Base-by-base conservation (phyloP, 1,284 basidiomycete genomes). In the Wolfiporia cocos region DNA sequence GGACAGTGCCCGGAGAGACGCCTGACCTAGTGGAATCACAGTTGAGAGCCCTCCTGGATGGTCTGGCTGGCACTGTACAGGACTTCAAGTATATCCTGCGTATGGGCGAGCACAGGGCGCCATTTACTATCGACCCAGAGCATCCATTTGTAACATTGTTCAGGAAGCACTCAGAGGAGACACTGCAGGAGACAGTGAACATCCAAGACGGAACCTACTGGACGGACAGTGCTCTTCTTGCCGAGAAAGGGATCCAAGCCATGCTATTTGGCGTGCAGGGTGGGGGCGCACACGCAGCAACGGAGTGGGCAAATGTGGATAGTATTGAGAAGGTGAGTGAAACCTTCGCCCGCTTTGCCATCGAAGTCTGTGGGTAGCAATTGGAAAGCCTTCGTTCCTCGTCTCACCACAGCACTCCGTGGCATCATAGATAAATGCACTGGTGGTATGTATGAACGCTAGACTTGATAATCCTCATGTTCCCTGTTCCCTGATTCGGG, bases 1-100 rank as follows among this genome's bases (percentile, higher is more conserved):
- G 44, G 15, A 46, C 44, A 15, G 44, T 46, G 6, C 44, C 44
- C 11, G 44, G 44, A 19, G 44, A 46, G 36, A 46, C 44, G 4
- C 34, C 44, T 10, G 30, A 22, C 22, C 15, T 38, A n/a, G 39
- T 46, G 2, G 39, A 46, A 21, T 14, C 3, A 15, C 39, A 46
- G 24, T 23, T 46, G 4, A 34, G 36, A 10, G 35, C 15, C 12
- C 11, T 46, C 18, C 44, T 46, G 2, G 44, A 46, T 24, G 21
- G 18, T 2, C 32, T 46, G 3, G 29, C 22, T 3, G 15, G 19
- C 9, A 10, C 17, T 5, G 39, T 42, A n/a, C 39, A 34, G 3
- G 44, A 46, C 20, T 46, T 46, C 36, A 20, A 21, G 17, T 46
- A 41, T 20, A n/a, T 5, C 12, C 33, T 46, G 14, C 44, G 36